Evolutionary conservation across 1,139 yeast genomes (phyloP).

Genomic region (Magnusiomyces suaveolens): DNA sequence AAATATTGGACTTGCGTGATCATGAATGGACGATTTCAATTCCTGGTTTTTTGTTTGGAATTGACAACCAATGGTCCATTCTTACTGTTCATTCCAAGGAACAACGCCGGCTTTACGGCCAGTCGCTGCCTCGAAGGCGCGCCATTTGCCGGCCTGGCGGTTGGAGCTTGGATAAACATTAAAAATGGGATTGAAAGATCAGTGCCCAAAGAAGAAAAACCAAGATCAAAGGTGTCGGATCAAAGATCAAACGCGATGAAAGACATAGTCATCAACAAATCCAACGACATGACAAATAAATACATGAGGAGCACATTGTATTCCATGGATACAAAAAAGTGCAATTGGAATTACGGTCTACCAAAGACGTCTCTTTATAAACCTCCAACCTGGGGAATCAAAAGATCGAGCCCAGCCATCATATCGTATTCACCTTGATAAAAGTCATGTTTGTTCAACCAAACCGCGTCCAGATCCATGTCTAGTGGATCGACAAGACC

Average conservation of each 20-base stretch:
- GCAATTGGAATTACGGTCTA: neutral
- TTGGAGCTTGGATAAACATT: neutral
- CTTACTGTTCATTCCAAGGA: neutral
- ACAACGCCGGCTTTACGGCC: conserved; percentile 16
- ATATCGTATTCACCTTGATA: conserved; percentile 11
- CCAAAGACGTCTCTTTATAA: conserved; percentile 11
- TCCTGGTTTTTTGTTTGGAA: neutral
- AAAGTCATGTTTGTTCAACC: conserved; percentile 14
- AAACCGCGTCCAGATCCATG: conserved; percentile 11
- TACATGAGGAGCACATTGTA: neutral
- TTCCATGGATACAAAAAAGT: conserved; percentile 1
- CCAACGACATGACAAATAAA: neutral
- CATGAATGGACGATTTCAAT: neutral
- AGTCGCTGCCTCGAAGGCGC: conserved; percentile 23
- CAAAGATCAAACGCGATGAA: neutral
- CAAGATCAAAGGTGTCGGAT: neutral
- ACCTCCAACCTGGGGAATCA: conserved; percentile 21
- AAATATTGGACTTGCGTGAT: neutral
- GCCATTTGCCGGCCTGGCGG: conserved; percentile 21
- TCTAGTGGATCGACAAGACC: conserved; percentile 10
- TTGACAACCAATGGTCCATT: neutral
- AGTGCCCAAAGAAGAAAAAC: neutral
- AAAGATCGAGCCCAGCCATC: conserved; percentile 18
- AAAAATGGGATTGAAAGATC: no score
- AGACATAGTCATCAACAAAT: neutral